Base-by-base conservation (phyloP, 768 basidiomycete genomes). In the Russula abietina region DNA sequence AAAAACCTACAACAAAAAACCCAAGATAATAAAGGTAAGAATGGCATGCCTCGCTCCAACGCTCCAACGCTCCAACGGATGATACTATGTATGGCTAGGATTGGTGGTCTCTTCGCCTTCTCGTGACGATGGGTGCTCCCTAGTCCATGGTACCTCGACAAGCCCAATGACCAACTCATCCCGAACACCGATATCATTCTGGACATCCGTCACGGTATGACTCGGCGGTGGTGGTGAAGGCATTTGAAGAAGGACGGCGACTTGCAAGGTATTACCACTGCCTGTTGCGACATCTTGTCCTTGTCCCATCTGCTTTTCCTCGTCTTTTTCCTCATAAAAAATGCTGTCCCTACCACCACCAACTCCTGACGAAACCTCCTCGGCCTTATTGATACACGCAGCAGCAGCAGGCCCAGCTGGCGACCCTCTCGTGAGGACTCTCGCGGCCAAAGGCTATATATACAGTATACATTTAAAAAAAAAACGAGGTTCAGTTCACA, bases 241-340 rank as follows among this genome's bases (percentile, higher is more conserved):
- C 67, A 68, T 68, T 26, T 59, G 61, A 19, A 68, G 55, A 28
- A 68, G 41, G 39, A 68, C 55, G 24, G 67, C 65, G 30, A 64
- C 56, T 30, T 60, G 65, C 24, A 68, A 33, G 14, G 11, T 28
- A 19, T 46, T 14, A n/a, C 4, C 19, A 4, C 14, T 45, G 30
- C 39, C 26, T 4, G 14, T 9, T 5, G 36, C 36, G 36, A 8
- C 36, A 30, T 5, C 5, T 14, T 36, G 11, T 2, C 28, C 5
- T 14, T 36, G 11, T 2, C 36, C 11, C 36, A 12, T 36, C 38
- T 39, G 38, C 28, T 30, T 7, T 10, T 33, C 24, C 6, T 24
- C 54, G 24, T 38, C n/a, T 2, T 51, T 41, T 2, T 48, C 28
- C 22, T 49, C 49, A 28, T 46, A 22, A 26, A 41, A 33, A 32